phyloP scores from a whole-genome alignment of 2,329 filamentous ascomycete species.

The Botrytis galanthina region DNA sequence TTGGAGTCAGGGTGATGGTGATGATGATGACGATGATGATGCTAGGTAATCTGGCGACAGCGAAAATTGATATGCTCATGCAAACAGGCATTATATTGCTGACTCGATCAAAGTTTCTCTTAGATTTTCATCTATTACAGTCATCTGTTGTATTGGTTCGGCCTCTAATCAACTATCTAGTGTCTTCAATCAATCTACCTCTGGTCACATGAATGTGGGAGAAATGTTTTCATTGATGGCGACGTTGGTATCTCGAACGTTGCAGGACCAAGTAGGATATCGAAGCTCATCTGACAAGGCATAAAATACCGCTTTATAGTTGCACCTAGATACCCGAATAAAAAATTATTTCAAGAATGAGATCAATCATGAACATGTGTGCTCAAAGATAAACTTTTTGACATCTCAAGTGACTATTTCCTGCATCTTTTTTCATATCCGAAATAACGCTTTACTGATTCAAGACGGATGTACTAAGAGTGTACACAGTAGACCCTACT shows the following conservation, averaged over 20 bases:
- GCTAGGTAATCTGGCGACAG: neutral
- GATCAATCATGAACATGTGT: neutral
- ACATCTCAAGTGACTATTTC: neutral
- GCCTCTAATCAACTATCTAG: neutral
- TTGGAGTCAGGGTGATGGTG: neutral
- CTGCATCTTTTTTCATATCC: too few relatives aligned
- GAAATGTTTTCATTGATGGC: neutral
- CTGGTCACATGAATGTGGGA: neutral
- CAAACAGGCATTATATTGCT: neutral
- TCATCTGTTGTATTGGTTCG: neutral
- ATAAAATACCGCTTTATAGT: neutral
- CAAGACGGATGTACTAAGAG: too few relatives aligned
- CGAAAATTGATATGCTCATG: neutral
- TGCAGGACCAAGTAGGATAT: neutral
- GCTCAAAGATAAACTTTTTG: neutral
- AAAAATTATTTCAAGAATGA: too few relatives aligned
- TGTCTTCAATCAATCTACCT: neutral
- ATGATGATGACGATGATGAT: neutral
- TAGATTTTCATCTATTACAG: neutral
- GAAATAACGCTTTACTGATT: too few relatives aligned
- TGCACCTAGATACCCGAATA: neutral
- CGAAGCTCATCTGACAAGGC: neutral
- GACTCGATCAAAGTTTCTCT: neutral
- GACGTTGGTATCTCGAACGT: neutral
- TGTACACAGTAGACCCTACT: too few relatives aligned